These are phyloP conservation scores for Wickerhamomyces sp. DNA, from an alignment of 1,139 yeast genomes.

Conservation along the genomic window DNA sequence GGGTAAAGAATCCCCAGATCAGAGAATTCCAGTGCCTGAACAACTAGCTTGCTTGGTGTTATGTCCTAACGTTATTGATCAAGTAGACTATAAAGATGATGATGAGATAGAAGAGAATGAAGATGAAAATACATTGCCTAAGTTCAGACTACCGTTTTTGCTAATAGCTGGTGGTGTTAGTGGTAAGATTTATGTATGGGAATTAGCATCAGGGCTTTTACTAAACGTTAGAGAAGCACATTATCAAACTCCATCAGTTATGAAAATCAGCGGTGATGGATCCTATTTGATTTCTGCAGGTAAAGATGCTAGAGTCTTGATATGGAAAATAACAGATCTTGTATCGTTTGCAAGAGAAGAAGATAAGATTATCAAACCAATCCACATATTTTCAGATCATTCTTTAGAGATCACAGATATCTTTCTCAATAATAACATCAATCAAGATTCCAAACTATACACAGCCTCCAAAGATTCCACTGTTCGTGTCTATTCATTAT, in stretches of 20 bases:
- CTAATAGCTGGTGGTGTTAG: slow-evolving; percentile 65
- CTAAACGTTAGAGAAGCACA: slow-evolving; percentile 76
- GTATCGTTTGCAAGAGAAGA: slow-evolving; percentile 33
- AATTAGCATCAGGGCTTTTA: slow-evolving; percentile 69
- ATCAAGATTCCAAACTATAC: slow-evolving; percentile 59
- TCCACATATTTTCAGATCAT: slow-evolving; percentile 62
- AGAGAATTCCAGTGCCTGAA: slow-evolving; percentile 83
- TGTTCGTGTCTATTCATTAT: slow-evolving; percentile 56
- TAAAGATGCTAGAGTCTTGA: slow-evolving; percentile 70
- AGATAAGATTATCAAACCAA: slow-evolving; percentile 36
- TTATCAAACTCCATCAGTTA: slow-evolving; percentile 65
- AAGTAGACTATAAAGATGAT: slow-evolving; percentile 19
- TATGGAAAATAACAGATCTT: slow-evolving; percentile 70
- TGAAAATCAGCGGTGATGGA: slow-evolving; percentile 62
- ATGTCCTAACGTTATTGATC: slow-evolving; percentile 31
- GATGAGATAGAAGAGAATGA: slow-evolving; percentile 11
- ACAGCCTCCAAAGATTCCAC: slow-evolving; percentile 77
- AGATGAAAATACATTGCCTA: slow-evolving; percentile 21
- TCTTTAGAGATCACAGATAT: slow-evolving; percentile 70
- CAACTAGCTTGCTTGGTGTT: slow-evolving; percentile 55
- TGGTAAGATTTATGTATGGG: slow-evolving; percentile 86
- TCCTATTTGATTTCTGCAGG: slow-evolving; percentile 72
- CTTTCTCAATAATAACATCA: slow-evolving; percentile 43
- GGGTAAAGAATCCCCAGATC: slow-evolving; percentile 79
- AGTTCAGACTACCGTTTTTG: slow-evolving; percentile 57